A percentile compares a stretch with the other conserved stretches of the same genome.
Evolutionary conservation across 805 yeast species (phyloP).

Genomic region (Wickerhamiella lipophila): DNA sequence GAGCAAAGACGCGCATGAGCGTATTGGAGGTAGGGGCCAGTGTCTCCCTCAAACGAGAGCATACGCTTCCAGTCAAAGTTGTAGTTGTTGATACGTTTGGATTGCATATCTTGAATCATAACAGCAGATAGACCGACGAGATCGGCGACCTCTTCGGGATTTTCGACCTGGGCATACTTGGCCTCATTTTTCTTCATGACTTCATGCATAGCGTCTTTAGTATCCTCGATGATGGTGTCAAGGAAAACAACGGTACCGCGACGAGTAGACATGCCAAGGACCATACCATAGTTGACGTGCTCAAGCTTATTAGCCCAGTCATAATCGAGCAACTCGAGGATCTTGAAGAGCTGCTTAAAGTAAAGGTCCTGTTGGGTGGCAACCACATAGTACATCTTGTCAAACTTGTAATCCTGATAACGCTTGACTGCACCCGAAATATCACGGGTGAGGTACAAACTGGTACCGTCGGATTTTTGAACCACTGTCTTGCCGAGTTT

Average conservation of each 20-base stretch:
- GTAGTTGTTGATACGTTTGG: conserved; percentile 92
- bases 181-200: conserved; percentile 87
- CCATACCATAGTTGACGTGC: conserved; percentile 95
- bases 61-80: conserved; percentile 96
- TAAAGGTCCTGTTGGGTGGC: conserved; percentile 96
- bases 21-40: conserved; percentile 96
- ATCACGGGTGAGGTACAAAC: conserved; percentile 88
- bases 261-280: conserved; percentile 96
- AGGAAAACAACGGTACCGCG: conserved; percentile 97
- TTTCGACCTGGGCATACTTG: conserved; percentile 83
- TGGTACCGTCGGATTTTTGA: conserved; percentile 90
- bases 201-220: conserved; percentile 87
- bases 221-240: conserved; percentile 84
- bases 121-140: conserved; percentile 93
- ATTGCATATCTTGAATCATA: conserved; percentile 98
- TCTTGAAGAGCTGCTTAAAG: conserved; percentile 85
- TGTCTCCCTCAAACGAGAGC: conserved; percentile 97
- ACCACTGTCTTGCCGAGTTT: conserved; percentile 87
- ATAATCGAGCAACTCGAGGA: conserved; percentile 77
- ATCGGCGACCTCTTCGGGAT: conserved; percentile 92
- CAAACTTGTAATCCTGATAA: conserved; percentile 69
- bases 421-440: conserved; percentile 94
- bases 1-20: conserved; percentile 96
- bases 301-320: conserved; percentile 71
- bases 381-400: conserved; percentile 90